Evolutionary conservation across 1,284 basidiomycete species (phyloP).

Genomic region (Meripilus lineatus): DNA sequence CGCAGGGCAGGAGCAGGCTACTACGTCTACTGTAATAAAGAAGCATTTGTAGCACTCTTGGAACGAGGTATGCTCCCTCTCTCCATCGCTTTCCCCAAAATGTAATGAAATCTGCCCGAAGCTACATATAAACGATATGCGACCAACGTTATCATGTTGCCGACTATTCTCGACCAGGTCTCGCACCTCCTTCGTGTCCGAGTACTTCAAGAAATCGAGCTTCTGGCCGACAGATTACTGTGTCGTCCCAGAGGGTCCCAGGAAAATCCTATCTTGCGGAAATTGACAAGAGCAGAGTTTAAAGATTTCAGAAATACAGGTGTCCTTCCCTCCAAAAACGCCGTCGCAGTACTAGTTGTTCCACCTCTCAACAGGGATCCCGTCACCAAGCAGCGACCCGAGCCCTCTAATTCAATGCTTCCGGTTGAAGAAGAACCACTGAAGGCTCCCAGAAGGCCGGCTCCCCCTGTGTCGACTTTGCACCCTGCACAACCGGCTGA

Average conservation of each 20-base stretch:
- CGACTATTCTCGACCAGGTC: constrained; percentile 47
- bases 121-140: neutral
- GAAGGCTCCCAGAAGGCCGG: constrained; percentile 4
- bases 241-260: constrained; percentile 14
- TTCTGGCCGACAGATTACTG: constrained; percentile 44
- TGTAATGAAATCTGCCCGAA: too few relatives aligned
- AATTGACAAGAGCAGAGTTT: constrained; percentile 61
- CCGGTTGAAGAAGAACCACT: constrained; percentile 28
- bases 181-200: constrained; percentile 63
- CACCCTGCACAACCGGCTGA: constrained; percentile 20
- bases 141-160: constrained; percentile 25
- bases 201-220: constrained; percentile 65
- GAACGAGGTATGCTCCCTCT: constrained; percentile 26
- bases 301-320: constrained; percentile 41
- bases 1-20: constrained; percentile 38
- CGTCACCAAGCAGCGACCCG: constrained; percentile 39
- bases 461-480: constrained; percentile 36
- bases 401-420: constrained; percentile 33
- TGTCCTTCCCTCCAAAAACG: constrained; percentile 44
- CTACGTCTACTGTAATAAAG: constrained; percentile 57
- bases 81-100: neutral
- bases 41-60: constrained; percentile 29
- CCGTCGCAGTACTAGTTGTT: constrained; percentile 59
- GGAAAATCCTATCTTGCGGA: constrained; percentile 43
- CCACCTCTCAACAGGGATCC: constrained; percentile 62